phyloP scores from a whole-genome alignment of 1,139 yeast species.

The Suhomyces bribrorum region DNA sequence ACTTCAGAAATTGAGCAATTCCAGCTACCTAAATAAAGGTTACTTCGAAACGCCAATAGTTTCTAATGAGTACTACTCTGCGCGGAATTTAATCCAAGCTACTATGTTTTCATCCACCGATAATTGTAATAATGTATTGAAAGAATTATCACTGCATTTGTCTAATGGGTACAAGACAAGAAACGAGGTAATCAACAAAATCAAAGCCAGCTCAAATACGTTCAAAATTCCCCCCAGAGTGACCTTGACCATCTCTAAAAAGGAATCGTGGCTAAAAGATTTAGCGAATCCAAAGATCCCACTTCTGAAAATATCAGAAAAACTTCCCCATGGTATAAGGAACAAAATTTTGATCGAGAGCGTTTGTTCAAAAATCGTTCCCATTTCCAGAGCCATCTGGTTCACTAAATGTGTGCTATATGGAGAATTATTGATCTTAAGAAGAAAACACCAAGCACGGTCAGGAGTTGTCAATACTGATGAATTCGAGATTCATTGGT shows the following conservation, averaged over 20 bases:
- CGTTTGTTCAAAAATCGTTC: conserved; percentile 64
- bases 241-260: conserved; percentile 81
- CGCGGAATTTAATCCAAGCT: conserved; percentile 53
- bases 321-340: conserved; percentile 90
- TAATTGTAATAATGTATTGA: conserved; percentile 39
- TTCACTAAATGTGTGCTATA: conserved; percentile 82
- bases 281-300: conserved; percentile 70
- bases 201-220: conserved; percentile 50
- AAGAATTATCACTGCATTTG: conserved; percentile 51
- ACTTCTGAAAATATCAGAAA: conserved; percentile 64
- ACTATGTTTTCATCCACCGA: conserved; percentile 42
- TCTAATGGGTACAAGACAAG: conserved; percentile 62
- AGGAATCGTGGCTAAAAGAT: conserved; percentile 83
- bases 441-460: conserved; percentile 43
- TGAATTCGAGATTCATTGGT: conserved; percentile 60
- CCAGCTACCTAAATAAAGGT: conserved; percentile 43
- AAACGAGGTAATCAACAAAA: conserved; percentile 66
- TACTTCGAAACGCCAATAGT: conserved; percentile 61
- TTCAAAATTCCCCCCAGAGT: conserved; percentile 85
- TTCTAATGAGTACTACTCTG: conserved; percentile 49
- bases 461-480: conserved; percentile 16
- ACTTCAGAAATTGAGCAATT: conserved; percentile 30
- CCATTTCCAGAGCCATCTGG: conserved; percentile 83
- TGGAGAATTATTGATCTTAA: conserved; percentile 71
- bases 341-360: conserved; percentile 73